Conservation (phyloP, 78 protist species). For the Dictyostelium purpureum region DNA sequence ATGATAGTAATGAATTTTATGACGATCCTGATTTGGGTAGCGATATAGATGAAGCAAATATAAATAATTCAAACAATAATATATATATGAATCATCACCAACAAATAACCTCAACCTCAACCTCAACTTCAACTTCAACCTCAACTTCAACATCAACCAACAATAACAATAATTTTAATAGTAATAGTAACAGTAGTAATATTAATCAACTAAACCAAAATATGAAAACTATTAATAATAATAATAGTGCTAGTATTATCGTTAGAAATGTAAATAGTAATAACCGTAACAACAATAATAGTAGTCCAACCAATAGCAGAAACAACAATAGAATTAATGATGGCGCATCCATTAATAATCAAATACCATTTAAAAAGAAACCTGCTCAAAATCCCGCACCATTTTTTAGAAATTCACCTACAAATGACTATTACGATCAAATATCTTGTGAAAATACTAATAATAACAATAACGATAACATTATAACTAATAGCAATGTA, state of each 20-base stretch:
- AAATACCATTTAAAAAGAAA: conserved; percentile 16
- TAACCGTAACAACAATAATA: not conserved
- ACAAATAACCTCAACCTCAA: not conserved
- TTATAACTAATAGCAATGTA: not conserved
- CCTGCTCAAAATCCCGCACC: conserved; percentile 14
- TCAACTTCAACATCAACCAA: not conserved
- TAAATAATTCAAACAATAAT: not conserved
- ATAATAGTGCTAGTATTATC: not conserved
- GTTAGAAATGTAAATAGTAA: not conserved
- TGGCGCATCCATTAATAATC: not conserved
- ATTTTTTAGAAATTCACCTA: not conserved
- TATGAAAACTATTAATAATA: not conserved
- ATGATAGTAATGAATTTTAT: not conserved
- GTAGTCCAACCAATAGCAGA: not conserved
- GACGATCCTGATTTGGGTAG: conserved; percentile 5
- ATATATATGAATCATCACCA: not conserved
- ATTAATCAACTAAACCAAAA: not conserved
- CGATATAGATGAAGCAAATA: conserved; percentile 34
- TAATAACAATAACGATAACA: not conserved
- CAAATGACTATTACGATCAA: not conserved
- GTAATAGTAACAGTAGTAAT: not conserved
- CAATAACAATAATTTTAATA: not conserved
- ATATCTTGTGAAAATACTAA: not conserved
- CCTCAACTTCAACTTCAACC: not conserved
- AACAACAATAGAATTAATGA: not conserved